phyloP scores from a whole-genome alignment of 2,329 filamentous ascomycete species.

The Clathrospora elynae region DNA sequence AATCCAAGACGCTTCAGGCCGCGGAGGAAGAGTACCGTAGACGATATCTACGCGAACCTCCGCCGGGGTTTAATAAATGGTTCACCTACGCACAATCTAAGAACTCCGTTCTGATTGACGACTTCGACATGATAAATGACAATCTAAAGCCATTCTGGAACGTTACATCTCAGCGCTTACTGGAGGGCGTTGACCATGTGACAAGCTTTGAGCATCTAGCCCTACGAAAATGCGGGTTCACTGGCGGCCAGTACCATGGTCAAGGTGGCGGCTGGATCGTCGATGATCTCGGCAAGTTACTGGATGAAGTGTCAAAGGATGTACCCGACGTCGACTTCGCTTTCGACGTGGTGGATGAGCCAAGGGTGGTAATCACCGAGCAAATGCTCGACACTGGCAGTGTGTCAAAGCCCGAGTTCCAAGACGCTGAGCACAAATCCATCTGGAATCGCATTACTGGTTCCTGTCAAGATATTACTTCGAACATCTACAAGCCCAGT shows the following conservation, averaged over 20 bases:
- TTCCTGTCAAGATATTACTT: not conserved
- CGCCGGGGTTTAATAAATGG: slow-evolving; percentile 56
- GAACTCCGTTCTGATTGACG: slow-evolving; percentile 56
- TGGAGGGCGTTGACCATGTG: slow-evolving; percentile 6
- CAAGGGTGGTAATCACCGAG: slow-evolving; percentile 11
- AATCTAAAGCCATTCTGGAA: slow-evolving; percentile 51
- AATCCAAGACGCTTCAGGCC: slow-evolving; percentile 46
- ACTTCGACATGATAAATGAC: slow-evolving; percentile 55
- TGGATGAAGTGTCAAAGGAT: slow-evolving; percentile 4
- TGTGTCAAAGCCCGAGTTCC: slow-evolving; percentile 5
- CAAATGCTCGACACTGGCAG: slow-evolving; percentile 7
- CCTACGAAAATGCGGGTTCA: slow-evolving; percentile 13
- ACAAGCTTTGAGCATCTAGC: slow-evolving; percentile 7
- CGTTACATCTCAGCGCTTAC: slow-evolving; percentile 19
- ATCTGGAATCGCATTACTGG: slow-evolving; percentile 9
- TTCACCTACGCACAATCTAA: slow-evolving; percentile 50
- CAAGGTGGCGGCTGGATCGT: slow-evolving; percentile 11
- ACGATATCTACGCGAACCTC: slow-evolving; percentile 53
- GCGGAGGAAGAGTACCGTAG: slow-evolving; percentile 50
- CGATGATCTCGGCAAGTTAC: slow-evolving; percentile 2
- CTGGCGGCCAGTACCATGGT: slow-evolving; percentile 1
- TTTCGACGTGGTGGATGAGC: slow-evolving; percentile 16
- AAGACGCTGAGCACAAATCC: slow-evolving; percentile 2
- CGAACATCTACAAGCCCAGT: not conserved
- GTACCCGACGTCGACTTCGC: slow-evolving; percentile 16